Percentiles rank a stretch among this genome's conserved stretches.
Evolutionary conservation across 169 alveolate genomes (phyloP).

Genomic region (Cryptosporidium felis): DNA sequence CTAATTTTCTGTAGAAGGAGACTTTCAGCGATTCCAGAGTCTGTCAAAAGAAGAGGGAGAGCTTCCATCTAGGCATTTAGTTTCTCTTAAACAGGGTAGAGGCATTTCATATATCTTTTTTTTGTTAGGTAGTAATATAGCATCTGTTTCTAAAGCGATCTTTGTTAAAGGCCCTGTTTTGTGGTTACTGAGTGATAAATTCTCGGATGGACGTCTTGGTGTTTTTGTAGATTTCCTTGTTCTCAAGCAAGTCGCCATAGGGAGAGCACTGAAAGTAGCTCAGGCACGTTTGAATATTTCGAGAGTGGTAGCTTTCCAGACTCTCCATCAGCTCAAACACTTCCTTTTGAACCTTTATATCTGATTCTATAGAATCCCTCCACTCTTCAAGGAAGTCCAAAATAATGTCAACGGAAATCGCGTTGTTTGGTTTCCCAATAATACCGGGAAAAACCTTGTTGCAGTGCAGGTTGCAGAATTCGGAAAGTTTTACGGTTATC

Average conservation of each 20-base stretch:
- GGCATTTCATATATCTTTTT: background rate
- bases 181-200: conserved; percentile 17
- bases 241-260: conserved; percentile 40
- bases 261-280: conserved; percentile 62
- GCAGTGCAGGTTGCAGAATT: background rate
- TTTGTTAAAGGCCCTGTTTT: background rate
- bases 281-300: conserved; percentile 31
- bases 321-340: background rate
- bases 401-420: conserved; percentile 20
- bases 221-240: background rate
- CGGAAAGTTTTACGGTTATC: background rate
- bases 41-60: conserved; percentile 66
- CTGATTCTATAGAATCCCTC: conserved; percentile 44
- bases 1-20: conserved; percentile 68
- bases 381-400: conserved; percentile 19
- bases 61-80: conserved; percentile 70
- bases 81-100: background rate
- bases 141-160: too few relatives aligned
- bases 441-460: background rate
- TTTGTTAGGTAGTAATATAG: background rate
- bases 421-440: background rate
- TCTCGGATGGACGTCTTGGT: conserved; percentile 10
- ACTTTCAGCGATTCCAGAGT: conserved; percentile 34
- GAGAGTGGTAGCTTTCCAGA: conserved; percentile 9
- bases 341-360: conserved; percentile 19